Evolutionary conservation across 1,284 basidiomycete genomes (phyloP), one percentile per base, ranked within the genome.

Genomic region (Entoloma clypeatum): DNA sequence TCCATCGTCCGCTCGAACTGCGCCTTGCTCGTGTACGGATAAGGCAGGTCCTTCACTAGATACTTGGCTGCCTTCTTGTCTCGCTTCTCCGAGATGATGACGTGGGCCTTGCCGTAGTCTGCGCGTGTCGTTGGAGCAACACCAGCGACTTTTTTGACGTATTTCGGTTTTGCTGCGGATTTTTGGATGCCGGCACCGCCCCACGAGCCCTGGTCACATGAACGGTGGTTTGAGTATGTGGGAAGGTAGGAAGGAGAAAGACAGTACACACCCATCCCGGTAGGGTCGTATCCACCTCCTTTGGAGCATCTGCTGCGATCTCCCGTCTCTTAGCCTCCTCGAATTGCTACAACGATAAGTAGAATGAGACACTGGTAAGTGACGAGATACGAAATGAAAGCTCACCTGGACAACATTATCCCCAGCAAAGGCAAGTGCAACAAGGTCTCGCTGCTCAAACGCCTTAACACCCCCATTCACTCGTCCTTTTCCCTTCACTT

Each of bases 161-260:
- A 58, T 13, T 64, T 54, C n/a, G 77, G 75, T 60, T 82, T 85
- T 0, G 80, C 72, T 14, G 75, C 63, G 6, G 58, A 65, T 40
- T 72, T 72, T 51, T 74, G 79, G 13, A 74, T 62, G 23, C 93
- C 93, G 36, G 75, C 68, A 27, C 95, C 96, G 10, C 85, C 88
- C 95, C 95, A 98, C 17, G 85, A 72, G 26, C 95, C 95, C 90
- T 93, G 41, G n/a, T n/a, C n/a, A n/a, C n/a, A n/a, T n/a, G n/a
- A n/a, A n/a, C n/a, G n/a, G n/a, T n/a, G n/a, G n/a, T 27, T 28
- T 28, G 36, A 17, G 17, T 44, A 14, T 24, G 25, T 32, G 7
- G 22, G 10, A 10, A 17, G 29, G 37, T 19, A 24, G 17, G 5
- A 37, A 27, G 25, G 27, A n/a, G 30, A 14, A 30, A 17, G 31